Evolutionary conservation across 2,329 filamentous ascomycete genomes (phyloP), one percentile per base, ranked within the genome.

Genomic region (Cercospora citrullina): DNA sequence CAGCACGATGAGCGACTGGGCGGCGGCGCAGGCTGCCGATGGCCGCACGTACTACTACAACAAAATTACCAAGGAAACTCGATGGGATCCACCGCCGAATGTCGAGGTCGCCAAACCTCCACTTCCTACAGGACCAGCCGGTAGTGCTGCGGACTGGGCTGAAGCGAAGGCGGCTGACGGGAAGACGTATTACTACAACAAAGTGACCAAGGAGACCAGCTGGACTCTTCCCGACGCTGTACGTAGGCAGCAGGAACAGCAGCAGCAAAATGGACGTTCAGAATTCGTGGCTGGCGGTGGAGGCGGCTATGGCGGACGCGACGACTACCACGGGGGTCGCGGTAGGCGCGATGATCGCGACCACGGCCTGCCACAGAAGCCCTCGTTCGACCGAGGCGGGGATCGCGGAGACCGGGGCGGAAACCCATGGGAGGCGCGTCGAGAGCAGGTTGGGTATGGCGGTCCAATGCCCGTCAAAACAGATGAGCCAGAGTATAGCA

Each of bases 1-100:
- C 18, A 5, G 21, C 45, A 60, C 57, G 8, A 77, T 77, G 75
- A 71, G 72, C 60, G 71, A 53, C 16, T 78, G 76, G 76, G 68
- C 68, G 21, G 71, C 72, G 60, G 72, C 74, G 57, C 70, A 70
- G 63, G 67, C 75, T 36, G 68, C 71, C 18, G 75, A 76, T 76
- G 94, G 94, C 72, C 89, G 92, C 73, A 85, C 89, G 58, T 99
- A 99, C 80, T 99, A 96, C 80, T 96, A 94, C 84, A 96, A 99
- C 79, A 82, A 89, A 12, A 82, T 88, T 69, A 97, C 93, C 16
- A 96, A 96, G 78, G 87, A 86, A 71, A 98, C 95, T 33, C 91
- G 94, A 86, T 99, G 95, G 95, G 90, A 89, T 48, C 98, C 97
- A 82, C 96, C 95, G 4, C 87, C 91, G 77, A 95, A 96, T 51